Conservation (phyloP, 148 eudicot genomes). For the Rhododendron simsii region DNA sequence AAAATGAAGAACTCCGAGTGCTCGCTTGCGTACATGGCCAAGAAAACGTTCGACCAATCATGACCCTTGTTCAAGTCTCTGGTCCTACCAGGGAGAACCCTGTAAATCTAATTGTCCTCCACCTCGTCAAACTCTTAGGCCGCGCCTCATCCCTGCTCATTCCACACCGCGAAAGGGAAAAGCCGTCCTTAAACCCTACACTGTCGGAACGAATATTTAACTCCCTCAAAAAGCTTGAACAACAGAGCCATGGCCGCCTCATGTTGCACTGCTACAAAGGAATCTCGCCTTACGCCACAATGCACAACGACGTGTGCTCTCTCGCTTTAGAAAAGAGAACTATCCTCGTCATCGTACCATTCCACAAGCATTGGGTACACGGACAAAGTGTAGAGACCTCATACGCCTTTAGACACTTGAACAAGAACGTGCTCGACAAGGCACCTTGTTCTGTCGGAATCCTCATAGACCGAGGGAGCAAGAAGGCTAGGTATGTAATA, state of each 20-base stretch:
- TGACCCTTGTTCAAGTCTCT: constrained; percentile 44
- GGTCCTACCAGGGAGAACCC: constrained; percentile 33
- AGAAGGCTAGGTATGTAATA: constrained; percentile 5
- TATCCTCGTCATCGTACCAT: constrained; percentile 46
- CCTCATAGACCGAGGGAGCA: constrained; percentile 36
- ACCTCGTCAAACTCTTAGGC: constrained; percentile 50
- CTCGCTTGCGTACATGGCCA: constrained; percentile 47
- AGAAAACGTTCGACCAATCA: constrained; percentile 34
- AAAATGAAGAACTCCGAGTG: constrained; percentile 48
- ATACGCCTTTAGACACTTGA: constrained; percentile 32
- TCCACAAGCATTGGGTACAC: constrained; percentile 29
- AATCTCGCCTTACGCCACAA: constrained; percentile 50
- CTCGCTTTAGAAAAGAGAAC: constrained; percentile 53
- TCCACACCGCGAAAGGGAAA: constrained; percentile 36
- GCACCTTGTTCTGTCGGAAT: constrained; percentile 65
- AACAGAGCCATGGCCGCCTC: constrained; percentile 25
- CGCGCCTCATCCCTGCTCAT: constrained; percentile 48
- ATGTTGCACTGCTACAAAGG: constrained; percentile 39
- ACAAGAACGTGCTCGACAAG: constrained; percentile 41
- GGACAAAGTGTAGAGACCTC: constrained; percentile 23
- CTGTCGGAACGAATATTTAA: constrained; percentile 47
- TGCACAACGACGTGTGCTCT: constrained; percentile 67
- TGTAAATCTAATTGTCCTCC: constrained; percentile 38
- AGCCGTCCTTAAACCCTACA: constrained; percentile 26
- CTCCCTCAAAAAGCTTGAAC: constrained; percentile 42